Evolutionary conservation across 768 basidiomycete genomes (phyloP), one percentile per base, ranked within the genome.

Genomic region (Leccinum subgranulosum): DNA sequence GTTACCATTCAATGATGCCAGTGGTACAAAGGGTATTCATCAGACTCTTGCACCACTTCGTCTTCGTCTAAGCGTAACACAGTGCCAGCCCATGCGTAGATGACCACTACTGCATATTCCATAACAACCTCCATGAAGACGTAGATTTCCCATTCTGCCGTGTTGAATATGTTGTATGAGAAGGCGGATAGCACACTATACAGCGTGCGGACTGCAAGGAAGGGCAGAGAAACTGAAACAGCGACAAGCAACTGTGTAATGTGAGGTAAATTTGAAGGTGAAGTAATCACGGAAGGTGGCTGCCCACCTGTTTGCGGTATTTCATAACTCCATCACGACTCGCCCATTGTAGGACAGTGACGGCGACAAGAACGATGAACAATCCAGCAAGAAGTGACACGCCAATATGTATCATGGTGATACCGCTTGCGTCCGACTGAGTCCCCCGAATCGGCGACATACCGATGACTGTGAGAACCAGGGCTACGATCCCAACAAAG

Each of bases 131-230:
- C 79, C 75, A 88, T 80, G 54, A 78, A 69, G 27, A 88, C 75
- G 66, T 79, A 89, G 60, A 81, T 62, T 49, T 78, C 68, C 84
- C 83, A 87, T 55, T 78, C 69, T 27, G 86, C 84, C 2, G 3
- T 0, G 17, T n/a, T 79, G 33, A 81, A 64, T 50, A 81, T 76
- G 62, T 85, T 54, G 23, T 67, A 69, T 46, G 84, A 84, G 74
- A 81, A 87, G 8, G 80, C 79, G 19, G 81, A 76, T 43, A 88
- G 75, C 41, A 88, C 70, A 46, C 79, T 75, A 64, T 87, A 88
- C 6, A 71, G 25, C 14, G 64, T 58, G 15, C 70, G 71, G 33
- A 82, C 79, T 17, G 79, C 81, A 34, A 89, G 74, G 70, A 86
- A 82, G 4, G 85, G 85, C 11, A 88, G 72, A 10, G 83, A 83